Conservation (phyloP, 83 land plant species). For the Isoetes engelmannii region DNA sequence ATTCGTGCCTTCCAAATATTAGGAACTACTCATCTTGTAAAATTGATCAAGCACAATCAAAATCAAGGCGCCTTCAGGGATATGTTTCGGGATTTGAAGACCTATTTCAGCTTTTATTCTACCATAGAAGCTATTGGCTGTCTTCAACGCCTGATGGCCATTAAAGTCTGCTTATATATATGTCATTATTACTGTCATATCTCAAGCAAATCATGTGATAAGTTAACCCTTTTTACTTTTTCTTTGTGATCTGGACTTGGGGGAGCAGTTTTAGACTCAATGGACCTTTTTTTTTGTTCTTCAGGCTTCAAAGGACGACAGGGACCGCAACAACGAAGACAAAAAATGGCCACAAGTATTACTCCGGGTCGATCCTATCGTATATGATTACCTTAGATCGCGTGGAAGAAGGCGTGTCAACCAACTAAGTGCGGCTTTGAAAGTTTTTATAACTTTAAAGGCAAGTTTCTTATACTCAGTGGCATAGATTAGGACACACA, state of each 20-base stretch:
- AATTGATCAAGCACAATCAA: too few relatives aligned
- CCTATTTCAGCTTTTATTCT: too few relatives aligned
- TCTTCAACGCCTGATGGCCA: too few relatives aligned
- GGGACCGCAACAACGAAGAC: slow-evolving; percentile 29
- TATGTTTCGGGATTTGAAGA: too few relatives aligned
- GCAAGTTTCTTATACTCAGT: slow-evolving; percentile 10
- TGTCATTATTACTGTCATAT: background rate
- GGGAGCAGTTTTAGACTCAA: background rate
- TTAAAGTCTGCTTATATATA: too few relatives aligned
- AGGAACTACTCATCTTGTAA: background rate
- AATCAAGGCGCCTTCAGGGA: too few relatives aligned
- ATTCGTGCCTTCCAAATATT: background rate
- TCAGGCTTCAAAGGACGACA: slow-evolving; percentile 37
- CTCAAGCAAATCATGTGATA: background rate
- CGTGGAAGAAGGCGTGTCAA: slow-evolving; percentile 68
- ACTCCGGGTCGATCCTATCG: slow-evolving; percentile 59
- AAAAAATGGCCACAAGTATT: slow-evolving; percentile 71
- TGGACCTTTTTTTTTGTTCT: slow-evolving; percentile 1
- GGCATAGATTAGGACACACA: background rate
- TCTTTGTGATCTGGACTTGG: background rate
- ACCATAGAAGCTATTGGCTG: too few relatives aligned
- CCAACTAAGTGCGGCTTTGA: slow-evolving; percentile 56
- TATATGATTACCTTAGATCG: slow-evolving; percentile 69
- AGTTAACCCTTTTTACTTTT: background rate
- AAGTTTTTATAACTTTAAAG: slow-evolving; percentile 70